Base-by-base conservation (phyloP, 2,329 filamentous ascomycete genomes). In the Nigrograna mackinnonii region DNA sequence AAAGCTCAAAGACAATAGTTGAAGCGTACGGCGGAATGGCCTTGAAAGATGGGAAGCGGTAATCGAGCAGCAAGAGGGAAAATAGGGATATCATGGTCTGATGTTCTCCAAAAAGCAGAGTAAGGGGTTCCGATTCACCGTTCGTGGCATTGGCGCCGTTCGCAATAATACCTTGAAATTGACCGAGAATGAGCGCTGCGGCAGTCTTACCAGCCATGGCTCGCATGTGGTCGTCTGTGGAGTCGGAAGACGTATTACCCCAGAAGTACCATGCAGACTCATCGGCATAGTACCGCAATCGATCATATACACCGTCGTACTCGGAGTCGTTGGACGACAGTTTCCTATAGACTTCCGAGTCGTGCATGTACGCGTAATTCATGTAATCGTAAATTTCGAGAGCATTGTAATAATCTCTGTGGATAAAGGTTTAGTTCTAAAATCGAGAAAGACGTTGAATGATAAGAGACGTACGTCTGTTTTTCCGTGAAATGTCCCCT, bases 371-470 rank as follows among this genome's bases (percentile, higher is more conserved):
- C 28, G 74, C 69, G 57, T 83, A 83, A 22, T 74, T 71, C 33
- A 84, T 61, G 51, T 78, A 82, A 46, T 84, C 79, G 40, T 73
- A 79, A 46, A 84, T 78, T 11, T 69, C 55, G 46, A 75, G 72
- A 2, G 80, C 79, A 43, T 82, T 77, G 7, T 58, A 60, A 55
- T 80, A 82, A 40, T 71, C 71, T 37, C 73, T 77, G 16, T 14
- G 16, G n/a, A n/a, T n/a, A n/a, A n/a, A n/a, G n/a, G n/a, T n/a
- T n/a, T n/a, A n/a, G n/a, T n/a, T n/a, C n/a, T n/a, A n/a, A n/a
- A n/a, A n/a, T n/a, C n/a, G n/a, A n/a, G n/a, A n/a, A n/a, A n/a
- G n/a, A n/a, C n/a, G n/a, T n/a, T n/a, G n/a, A n/a, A n/a, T n/a
- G n/a, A n/a, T n/a, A n/a, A n/a, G n/a, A 11, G 19, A 57, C 60